Base-by-base conservation (phyloP, 2,329 filamentous ascomycete species). In the Myotisia sp. region DNA sequence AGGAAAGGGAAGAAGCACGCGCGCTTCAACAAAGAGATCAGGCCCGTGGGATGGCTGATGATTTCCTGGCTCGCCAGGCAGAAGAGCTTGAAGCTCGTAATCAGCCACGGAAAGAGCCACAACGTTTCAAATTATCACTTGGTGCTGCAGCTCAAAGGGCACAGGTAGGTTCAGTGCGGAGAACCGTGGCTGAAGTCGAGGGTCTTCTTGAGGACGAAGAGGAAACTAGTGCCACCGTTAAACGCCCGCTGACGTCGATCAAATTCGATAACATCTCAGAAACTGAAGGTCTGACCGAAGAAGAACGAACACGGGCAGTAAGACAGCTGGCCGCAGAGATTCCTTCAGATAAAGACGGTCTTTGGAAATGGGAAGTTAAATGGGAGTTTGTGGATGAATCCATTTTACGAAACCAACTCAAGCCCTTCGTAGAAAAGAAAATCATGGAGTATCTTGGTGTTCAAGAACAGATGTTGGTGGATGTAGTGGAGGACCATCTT, bases 361-460 rank as follows among this genome's bases (percentile, higher is more conserved):
- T 98, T 3, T 98, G 87, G 83, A 71, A 69, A n/a, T 95, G 85
- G 83, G 64, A 79, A 12, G 75, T 98, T 54, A 81, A 86, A 48
- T 98, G 90, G 90, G 79, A 92, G 33, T 83, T 76, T 58, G 69
- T 98, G 53, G 82, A 92, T 52, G 79, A 90, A 41, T 67, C 70
- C 10, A 70, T 90, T 26, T 74, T 95, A 39, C 71, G 74, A 40
- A 81, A 92, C 43, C 86, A 94, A 54, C 73, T 98, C 46, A 75
- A 81, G 50, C 86, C 87, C 19, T 98, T 94, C 61, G 83, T 95
- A 37, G 85, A 93, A 65, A 92, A 92, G 71, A 98, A 95, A 69
- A 83, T 95, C 46, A 79, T 98, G 40, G 90, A 98, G 58, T 92
- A 90, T 48, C 70, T 98, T 31, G 92, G 92, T 39, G 81, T 98